Percentiles rank a stretch among this genome's conserved stretches.
phyloP scores from a whole-genome alignment of 2,329 filamentous ascomycete species.

The Elsinoe fawcettii region DNA sequence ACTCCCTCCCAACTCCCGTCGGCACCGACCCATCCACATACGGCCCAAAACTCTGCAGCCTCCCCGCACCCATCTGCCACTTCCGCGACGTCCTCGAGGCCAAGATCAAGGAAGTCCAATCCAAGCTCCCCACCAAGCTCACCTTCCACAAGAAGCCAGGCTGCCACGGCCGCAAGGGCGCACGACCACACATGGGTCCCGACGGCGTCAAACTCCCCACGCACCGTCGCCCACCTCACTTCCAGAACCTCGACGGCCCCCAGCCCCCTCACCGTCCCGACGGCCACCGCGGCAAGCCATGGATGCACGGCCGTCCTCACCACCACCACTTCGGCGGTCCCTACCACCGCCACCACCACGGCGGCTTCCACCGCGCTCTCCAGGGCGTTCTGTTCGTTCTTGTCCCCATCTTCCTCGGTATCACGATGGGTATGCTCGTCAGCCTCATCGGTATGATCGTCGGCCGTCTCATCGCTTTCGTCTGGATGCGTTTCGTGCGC shows the following conservation, averaged over 20 bases:
- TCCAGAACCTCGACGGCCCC: neutral
- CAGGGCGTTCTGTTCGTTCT: conserved; percentile 56
- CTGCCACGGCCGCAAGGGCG: conserved; percentile 28
- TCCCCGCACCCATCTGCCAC: conserved; percentile 46
- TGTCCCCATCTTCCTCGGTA: conserved; percentile 57
- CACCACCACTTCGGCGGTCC: conserved; percentile 23
- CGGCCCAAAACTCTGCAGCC: conserved; percentile 29
- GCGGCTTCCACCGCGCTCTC: conserved; percentile 39
- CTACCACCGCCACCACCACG: conserved; percentile 28
- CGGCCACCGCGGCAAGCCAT: conserved; percentile 20
- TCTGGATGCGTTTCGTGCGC: conserved; percentile 50
- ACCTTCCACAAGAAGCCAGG: conserved; percentile 29
- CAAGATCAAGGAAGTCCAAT: conserved; percentile 26
- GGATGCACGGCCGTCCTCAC: conserved; percentile 21
- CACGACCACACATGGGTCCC: conserved; percentile 24
- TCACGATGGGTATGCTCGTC: conserved; percentile 59
- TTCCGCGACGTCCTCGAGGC: conserved; percentile 46
- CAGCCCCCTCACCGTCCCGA: conserved; percentile 20
- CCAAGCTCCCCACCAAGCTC: conserved; percentile 27
- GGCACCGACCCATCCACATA: conserved; percentile 10
- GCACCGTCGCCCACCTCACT: conserved; percentile 21
- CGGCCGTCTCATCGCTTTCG: conserved; percentile 53
- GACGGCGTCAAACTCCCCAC: conserved; percentile 24
- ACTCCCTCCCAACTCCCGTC: conserved; percentile 15
- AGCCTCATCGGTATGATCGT: conserved; percentile 61